A percentile compares a stretch with the other conserved stretches of the same genome.
Evolutionary conservation across 495 filamentous ascomycete species (phyloP).

Genomic region (Daldinia vernicosa): DNA sequence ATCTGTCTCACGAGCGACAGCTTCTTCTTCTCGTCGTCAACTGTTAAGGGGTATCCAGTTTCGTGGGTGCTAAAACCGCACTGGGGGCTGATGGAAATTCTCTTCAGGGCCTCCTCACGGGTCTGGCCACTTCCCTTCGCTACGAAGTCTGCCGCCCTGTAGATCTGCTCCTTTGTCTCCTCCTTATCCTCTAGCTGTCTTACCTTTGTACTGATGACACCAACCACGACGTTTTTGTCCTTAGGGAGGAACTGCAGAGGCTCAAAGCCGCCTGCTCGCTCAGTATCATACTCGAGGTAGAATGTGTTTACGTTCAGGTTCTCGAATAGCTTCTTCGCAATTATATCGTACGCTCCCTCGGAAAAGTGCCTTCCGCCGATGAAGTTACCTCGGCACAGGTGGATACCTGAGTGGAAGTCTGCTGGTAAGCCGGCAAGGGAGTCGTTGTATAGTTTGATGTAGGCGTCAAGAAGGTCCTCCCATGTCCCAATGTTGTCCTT

Average conservation of each 20-base stretch:
- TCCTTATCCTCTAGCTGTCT: conserved; percentile 77
- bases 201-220: conserved; percentile 78
- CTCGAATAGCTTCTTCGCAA: conserved; percentile 81
- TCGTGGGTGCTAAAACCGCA: conserved; percentile 82
- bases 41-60: conserved; percentile 70
- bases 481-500: conserved; percentile 61
- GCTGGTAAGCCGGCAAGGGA: conserved; percentile 67
- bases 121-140: conserved; percentile 71
- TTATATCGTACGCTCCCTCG: conserved; percentile 81
- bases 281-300: conserved; percentile 86
- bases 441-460: conserved; percentile 81
- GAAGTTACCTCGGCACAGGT: conserved; percentile 85
- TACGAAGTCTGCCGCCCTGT: conserved; percentile 74
- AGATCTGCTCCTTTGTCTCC: conserved; percentile 73
- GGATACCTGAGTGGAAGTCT: conserved; percentile 80
- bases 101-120: conserved; percentile 71
- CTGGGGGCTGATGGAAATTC: conserved; percentile 77
- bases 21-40: conserved; percentile 76
- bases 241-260: conserved; percentile 75
- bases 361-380: conserved; percentile 80
- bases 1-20: conserved; percentile 72
- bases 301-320: conserved; percentile 79
- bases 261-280: conserved; percentile 79
- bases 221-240: conserved; percentile 79
- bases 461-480: conserved; percentile 74